Conservation (phyloP, 176 grass and related monocot genomes). For the Thinopyrum elongatum region DNA sequence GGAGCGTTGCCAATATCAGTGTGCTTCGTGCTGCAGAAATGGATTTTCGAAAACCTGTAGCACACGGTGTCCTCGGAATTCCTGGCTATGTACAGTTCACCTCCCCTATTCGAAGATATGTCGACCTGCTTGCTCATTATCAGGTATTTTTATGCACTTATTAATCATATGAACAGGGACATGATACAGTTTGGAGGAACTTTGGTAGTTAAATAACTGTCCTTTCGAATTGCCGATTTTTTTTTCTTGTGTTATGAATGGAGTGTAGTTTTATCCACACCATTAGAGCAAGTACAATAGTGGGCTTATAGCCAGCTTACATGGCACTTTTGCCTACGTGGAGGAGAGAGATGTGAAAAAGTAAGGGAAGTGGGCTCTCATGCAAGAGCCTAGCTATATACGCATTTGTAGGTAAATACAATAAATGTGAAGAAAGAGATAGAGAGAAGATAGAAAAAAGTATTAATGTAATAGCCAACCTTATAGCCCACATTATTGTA, state of each 20-base stretch:
- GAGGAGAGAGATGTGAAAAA: too few relatives aligned
- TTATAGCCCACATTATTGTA: too few relatives aligned
- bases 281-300: not conserved
- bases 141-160: constrained; percentile 49
- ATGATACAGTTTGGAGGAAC: not conserved
- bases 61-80: constrained; percentile 78
- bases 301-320: too few relatives aligned
- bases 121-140: constrained; percentile 94
- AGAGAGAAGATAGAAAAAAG: too few relatives aligned
- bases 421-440: too few relatives aligned
- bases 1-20: constrained; percentile 78
- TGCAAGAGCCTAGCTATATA: too few relatives aligned
- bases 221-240: not conserved
- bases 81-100: constrained; percentile 94
- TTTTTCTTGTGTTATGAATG: constrained; percentile 17
- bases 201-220: constrained; percentile 1
- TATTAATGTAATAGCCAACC: too few relatives aligned
- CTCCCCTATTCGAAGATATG: constrained; percentile 92
- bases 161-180: not conserved
- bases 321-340: too few relatives aligned
- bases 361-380: too few relatives aligned
- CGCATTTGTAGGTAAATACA: too few relatives aligned
- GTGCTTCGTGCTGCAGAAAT: constrained; percentile 86
- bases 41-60: constrained; percentile 67
- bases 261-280: constrained; percentile 14